Percentiles rank a stretch among this genome's conserved stretches.
Conservation (phyloP, 2,329 filamentous ascomycete species). For the Talaromyces verruculosus region DNA sequence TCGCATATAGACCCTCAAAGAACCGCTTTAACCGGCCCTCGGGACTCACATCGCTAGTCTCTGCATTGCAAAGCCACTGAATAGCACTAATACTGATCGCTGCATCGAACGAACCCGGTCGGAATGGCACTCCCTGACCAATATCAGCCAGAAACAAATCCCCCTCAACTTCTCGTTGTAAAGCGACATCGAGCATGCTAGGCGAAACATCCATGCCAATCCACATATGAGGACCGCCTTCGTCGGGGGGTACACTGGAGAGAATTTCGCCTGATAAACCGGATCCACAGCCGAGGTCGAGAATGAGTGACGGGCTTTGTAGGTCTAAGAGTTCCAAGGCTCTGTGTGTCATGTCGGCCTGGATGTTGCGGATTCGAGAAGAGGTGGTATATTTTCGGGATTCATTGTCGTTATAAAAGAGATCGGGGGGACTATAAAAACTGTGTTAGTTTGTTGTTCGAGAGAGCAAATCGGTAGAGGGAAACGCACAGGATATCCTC, state of each 20-base stretch:
- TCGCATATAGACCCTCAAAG: conserved; percentile 88
- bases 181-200: conserved; percentile 93
- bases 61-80: conserved; percentile 98
- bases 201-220: conserved; percentile 95
- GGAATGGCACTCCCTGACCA: conserved; percentile 91
- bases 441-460: conserved; percentile 10
- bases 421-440: conserved; percentile 73
- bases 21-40: conserved; percentile 77
- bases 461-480: conserved; percentile 24
- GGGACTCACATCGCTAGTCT: conserved; percentile 79
- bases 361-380: conserved; percentile 92
- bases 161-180: conserved; percentile 88
- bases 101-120: conserved; percentile 88
- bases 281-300: conserved; percentile 95
- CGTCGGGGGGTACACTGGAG: conserved; percentile 64
- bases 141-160: conserved; percentile 94
- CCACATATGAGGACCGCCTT: conserved; percentile 88
- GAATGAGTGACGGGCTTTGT: conserved; percentile 74
- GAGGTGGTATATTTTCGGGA: conserved; percentile 97
- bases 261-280: conserved; percentile 94
- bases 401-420: conserved; percentile 95
- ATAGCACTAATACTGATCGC: conserved; percentile 93
- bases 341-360: conserved; percentile 89
- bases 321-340: conserved; percentile 90
- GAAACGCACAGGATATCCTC: conserved; percentile 81